Evolutionary conservation across 108 stramenopile species (phyloP), one percentile per base, ranked within the genome.

Genomic region (Pseudonitzschia delicatissima): DNA sequence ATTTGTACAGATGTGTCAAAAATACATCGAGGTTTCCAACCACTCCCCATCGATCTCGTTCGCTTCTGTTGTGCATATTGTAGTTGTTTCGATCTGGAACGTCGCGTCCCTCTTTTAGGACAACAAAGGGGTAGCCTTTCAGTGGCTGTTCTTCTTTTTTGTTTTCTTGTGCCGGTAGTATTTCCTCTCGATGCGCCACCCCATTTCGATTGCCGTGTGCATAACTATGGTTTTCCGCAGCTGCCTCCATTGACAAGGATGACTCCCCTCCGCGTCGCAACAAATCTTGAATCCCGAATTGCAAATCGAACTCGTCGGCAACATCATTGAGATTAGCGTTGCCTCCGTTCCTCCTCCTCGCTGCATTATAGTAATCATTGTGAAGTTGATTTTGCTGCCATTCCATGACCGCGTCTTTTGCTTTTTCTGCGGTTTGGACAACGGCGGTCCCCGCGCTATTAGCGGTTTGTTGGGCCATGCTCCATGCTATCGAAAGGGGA

Each of bases 1-100:
- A 97, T 32, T 76, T 78, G 79, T 98, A 98, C 60, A 98, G 58
- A 12, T 82, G 78, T 9, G 74, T 68, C 62, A 96, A 88, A 69
- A 96, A 98, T 7, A 82, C 64, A 70, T 97, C 96, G 17, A 93
- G 74, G 72, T 97, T 91, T 7, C 90, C 69, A 1, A 92, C 90
- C 9, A 82, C 73, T 25, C 87, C 87, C 77, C 76, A 88, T 51
- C 78, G 78, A 58, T 88, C 87, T 31, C 72, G 67, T 59, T 75
- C 73, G 1, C 12, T 33, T 4, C 82, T n/a, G 12, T 33, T 12
- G 5, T 40, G 28, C 5, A 28, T 27, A 4, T 21, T 5, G 27
- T 31, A 34, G n/a, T 55, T 33, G 53, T 9, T 55, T n/a, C 52
- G 50, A 7, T 25, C 13, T 11, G 23, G 67, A 27, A 34, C 34